phyloP scores from a whole-genome alignment of 2,329 filamentous ascomycete genomes.

The Taxawa tesnikishii region DNA sequence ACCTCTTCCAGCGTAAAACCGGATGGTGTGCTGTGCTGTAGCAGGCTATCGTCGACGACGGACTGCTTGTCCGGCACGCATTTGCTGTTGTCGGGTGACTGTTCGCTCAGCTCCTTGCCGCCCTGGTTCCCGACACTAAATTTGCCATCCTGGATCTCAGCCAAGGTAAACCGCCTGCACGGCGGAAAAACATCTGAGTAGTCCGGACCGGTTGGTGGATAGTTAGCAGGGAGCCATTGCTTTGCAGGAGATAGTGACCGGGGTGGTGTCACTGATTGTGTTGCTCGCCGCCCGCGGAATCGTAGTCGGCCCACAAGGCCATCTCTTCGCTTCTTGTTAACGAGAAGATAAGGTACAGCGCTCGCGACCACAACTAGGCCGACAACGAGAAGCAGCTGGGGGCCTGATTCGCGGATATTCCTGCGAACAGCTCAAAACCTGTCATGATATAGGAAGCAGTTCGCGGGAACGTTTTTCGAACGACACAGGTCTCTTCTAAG shows the following conservation, averaged over 20 bases:
- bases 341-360: constrained; percentile 15
- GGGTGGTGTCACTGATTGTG: constrained; percentile 40
- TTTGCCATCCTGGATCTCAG: constrained; percentile 17
- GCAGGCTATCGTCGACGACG: constrained; percentile 10
- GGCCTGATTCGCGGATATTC: too few species aligned
- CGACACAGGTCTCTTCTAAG: too few species aligned
- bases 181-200: constrained; percentile 42
- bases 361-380: constrained; percentile 19
- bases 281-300: constrained; percentile 27
- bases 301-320: constrained; percentile 26
- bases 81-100: constrained; percentile 11
- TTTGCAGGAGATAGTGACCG: constrained; percentile 40
- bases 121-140: constrained; percentile 16
- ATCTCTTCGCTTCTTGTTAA: constrained; percentile 24
- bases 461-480: too few species aligned
- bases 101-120: constrained; percentile 13
- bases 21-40: constrained; percentile 39
- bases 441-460: too few species aligned
- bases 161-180: constrained; percentile 34
- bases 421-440: too few species aligned
- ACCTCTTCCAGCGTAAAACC: constrained; percentile 62
- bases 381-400: constrained; percentile 13
- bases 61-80: constrained; percentile 13
- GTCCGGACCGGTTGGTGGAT: constrained; percentile 14
- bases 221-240: constrained; percentile 17